Percentiles rank a stretch among this genome's conserved stretches.
These are phyloP conservation scores for Aspergillus aculeatus DNA, from an alignment of 2,329 filamentous ascomycete species.

Conservation along the genomic window DNA sequence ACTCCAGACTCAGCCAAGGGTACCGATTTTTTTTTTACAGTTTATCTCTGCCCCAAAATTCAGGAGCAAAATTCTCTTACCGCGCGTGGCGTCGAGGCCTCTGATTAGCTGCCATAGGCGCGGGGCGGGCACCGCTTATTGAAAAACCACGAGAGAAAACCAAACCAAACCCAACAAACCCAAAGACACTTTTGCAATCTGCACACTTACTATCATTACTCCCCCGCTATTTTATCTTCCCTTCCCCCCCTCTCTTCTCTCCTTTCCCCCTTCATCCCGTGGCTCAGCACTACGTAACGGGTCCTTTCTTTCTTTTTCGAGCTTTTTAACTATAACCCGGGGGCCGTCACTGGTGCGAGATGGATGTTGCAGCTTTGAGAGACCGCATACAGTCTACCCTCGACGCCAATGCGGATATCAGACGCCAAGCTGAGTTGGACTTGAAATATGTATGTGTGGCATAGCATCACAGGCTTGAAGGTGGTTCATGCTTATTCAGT, in stretches of 20 bases:
- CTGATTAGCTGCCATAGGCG: conserved; percentile 28
- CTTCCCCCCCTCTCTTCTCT: conserved; percentile 21
- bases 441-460: conserved; percentile 59
- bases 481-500: conserved; percentile 3
- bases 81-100: conserved; percentile 24
- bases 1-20: background rate
- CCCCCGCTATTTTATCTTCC: conserved; percentile 12
- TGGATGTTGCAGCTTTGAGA: conserved; percentile 62
- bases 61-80: conserved; percentile 23
- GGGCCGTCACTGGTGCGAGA: conserved; percentile 42
- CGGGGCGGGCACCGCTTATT: conserved; percentile 24
- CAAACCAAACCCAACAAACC: conserved; percentile 25
- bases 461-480: conserved; percentile 4
- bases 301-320: conserved; percentile 23
- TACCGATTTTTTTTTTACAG: background rate
- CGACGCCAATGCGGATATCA: conserved; percentile 60
- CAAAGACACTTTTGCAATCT: conserved; percentile 19
- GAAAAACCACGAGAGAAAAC: conserved; percentile 28
- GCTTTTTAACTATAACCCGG: conserved; percentile 32
- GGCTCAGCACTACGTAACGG: conserved; percentile 22
- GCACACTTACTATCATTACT: conserved; percentile 12
- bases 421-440: conserved; percentile 63
- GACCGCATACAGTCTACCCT: conserved; percentile 65
- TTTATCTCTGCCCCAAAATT: background rate
- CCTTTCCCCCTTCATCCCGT: conserved; percentile 12